Conservation (phyloP, 2,329 filamentous ascomycete genomes). For the Colletotrichum viniferum region DNA sequence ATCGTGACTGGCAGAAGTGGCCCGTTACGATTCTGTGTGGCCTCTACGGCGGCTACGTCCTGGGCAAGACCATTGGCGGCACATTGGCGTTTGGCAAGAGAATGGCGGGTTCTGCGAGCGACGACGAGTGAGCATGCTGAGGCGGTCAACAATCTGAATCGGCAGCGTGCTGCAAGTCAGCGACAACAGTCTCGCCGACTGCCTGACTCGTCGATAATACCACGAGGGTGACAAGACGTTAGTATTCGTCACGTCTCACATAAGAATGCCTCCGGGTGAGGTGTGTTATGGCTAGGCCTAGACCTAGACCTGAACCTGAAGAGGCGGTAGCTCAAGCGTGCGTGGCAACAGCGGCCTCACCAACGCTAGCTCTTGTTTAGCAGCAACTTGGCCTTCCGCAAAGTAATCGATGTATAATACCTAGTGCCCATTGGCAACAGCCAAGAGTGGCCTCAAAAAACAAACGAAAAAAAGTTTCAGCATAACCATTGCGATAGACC, state of each 20-base stretch:
- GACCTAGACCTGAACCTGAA: not conserved
- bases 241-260: not conserved
- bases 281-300: not conserved
- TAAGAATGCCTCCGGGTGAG: not conserved
- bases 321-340: not conserved
- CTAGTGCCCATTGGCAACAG: not conserved
- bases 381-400: not conserved
- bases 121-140: not conserved
- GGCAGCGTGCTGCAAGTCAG: not conserved
- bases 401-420: conserved; percentile 2
- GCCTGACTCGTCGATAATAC: not conserved
- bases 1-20: conserved; percentile 99
- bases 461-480: not conserved
- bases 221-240: not conserved
- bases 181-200: not conserved
- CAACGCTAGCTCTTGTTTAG: not conserved
- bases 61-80: conserved; percentile 70
- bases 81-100: conserved; percentile 51
- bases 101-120: conserved; percentile 29
- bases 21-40: conserved; percentile 90
- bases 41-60: conserved; percentile 76
- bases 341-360: not conserved
- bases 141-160: not conserved
- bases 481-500: not conserved
- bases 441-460: not conserved